Conservation (phyloP, 495 filamentous ascomycete genomes). For the Poronia punctata region DNA sequence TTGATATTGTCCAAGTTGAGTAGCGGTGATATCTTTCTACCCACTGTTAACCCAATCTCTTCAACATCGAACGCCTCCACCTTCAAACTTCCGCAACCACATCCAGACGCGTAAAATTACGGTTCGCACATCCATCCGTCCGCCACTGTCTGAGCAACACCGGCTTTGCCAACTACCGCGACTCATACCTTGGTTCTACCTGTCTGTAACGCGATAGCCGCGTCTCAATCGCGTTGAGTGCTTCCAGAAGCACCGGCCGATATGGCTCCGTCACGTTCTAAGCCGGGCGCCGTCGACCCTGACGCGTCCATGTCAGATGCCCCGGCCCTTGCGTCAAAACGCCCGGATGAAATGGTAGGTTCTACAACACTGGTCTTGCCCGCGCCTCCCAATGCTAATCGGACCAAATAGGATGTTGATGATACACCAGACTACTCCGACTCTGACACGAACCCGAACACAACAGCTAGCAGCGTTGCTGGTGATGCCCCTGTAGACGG, state of each 20-base stretch:
- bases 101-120: conserved; percentile 15
- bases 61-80: conserved; percentile 4
- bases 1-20: background rate
- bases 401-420: conserved; percentile 52
- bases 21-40: background rate
- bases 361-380: background rate
- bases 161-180: no score
- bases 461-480: conserved; percentile 78
- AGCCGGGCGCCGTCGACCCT: conserved; percentile 41
- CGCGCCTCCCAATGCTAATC: background rate
- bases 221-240: conserved; percentile 34
- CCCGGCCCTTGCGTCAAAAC: conserved; percentile 34
- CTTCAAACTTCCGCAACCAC: conserved; percentile 11
- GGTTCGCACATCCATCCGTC: no score
- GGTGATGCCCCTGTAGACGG: conserved; percentile 70
- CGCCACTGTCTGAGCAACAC: no score
- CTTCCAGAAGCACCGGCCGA: conserved; percentile 14
- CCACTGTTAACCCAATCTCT: conserved; percentile 6
- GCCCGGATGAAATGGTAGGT: conserved; percentile 44
- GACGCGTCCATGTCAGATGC: conserved; percentile 57
- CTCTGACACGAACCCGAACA: conserved; percentile 88
- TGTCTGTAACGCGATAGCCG: conserved; percentile 15
- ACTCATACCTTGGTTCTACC: no score
- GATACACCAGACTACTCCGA: conserved; percentile 85
- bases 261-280: conserved; percentile 57